Base-by-base conservation (phyloP, 257 asterid species). In the Paulownia fortunei region DNA sequence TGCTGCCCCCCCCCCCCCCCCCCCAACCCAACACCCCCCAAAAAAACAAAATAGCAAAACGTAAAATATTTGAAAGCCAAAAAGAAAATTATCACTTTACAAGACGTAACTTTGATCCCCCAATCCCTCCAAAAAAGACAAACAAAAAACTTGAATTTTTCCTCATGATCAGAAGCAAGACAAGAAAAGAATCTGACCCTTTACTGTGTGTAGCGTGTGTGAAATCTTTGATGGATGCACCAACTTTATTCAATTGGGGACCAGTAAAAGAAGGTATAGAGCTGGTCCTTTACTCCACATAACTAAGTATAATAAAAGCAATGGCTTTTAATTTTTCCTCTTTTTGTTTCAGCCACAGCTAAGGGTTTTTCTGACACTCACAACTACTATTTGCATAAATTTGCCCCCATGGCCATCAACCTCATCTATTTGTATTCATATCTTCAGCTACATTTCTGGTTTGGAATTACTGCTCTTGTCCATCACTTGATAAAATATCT, bases 321-420 rank as follows among this genome's bases (percentile, higher is more conserved):
- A n/a, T 69, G 52, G 54, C 79, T 60, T 76, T 63, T 8, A 15
- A 26, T 60, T 76, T 58, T 46, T 52, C 19, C 12, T 30, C 54
- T 47, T 59, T 72, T 47, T 56, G 36, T 66, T 70, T 70, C 63
- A 71, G 58, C 78, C 80, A 71, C 78, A 70, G 6, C 8, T n/a
- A 1, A 4, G n/a, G 36, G 10, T 65, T 16, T 36, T 13, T 63
- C 73, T 77, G 76, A 77, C 69, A 76, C 15, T 11, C 32, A 24
- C 46, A 34, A 51, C 52, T 47, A 19, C 24, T 44, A 44, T 51
- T 76, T 49, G 73, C 16, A 64, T 76, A 39, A 76, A 52, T 76
- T 73, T 68, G 76, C 72, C 76, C 72, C 69, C 82, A 77, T 46
- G n/a, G n/a, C n/a, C n/a, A n/a, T n/a, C n/a, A n/a, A n/a, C n/a